Evolutionary conservation across 495 filamentous ascomycete genomes (phyloP).

Genomic region (Podospora anserina): DNA sequence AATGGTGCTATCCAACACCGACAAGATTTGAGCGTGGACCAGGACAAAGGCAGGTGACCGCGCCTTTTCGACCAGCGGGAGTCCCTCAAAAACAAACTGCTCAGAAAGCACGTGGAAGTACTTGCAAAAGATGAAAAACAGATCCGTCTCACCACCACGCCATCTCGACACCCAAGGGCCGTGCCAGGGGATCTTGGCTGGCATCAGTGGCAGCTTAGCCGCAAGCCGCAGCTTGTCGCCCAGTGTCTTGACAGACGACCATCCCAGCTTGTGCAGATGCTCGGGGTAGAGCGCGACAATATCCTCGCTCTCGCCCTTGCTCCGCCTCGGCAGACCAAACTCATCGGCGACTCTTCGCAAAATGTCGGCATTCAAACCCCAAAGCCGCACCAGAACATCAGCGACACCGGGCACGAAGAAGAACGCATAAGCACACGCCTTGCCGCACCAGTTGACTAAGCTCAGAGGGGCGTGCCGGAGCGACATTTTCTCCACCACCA

Average conservation of each 20-base stretch:
- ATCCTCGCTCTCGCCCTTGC: conserved; percentile 51
- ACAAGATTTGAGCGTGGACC: conserved; percentile 81
- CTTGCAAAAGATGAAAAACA: conserved; percentile 93
- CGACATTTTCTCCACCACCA: conserved; percentile 91
- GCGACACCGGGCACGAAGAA: conserved; percentile 90
- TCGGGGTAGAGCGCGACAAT: conserved; percentile 71
- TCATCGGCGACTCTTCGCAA: conserved; percentile 70
- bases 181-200: conserved; percentile 74
- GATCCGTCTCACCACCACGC: conserved; percentile 85
- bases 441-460: conserved; percentile 89
- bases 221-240: conserved; percentile 64
- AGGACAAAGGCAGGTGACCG: conserved; percentile 78
- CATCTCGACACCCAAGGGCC: conserved; percentile 84
- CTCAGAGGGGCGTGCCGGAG: conserved; percentile 85
- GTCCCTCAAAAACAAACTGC: conserved; percentile 69
- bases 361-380: conserved; percentile 63
- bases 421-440: conserved; percentile 92
- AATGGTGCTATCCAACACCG: conserved; percentile 78
- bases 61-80: conserved; percentile 58
- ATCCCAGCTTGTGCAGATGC: conserved; percentile 65
- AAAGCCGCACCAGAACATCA: conserved; percentile 80
- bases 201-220: conserved; percentile 64
- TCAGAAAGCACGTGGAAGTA: conserved; percentile 80
- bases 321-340: conserved; percentile 51
- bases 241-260: conserved; percentile 62